A percentile compares a stretch with the other conserved stretches of the same genome.
phyloP scores from a whole-genome alignment of 2,329 filamentous ascomycete genomes.

The Cordyceps sp. region DNA sequence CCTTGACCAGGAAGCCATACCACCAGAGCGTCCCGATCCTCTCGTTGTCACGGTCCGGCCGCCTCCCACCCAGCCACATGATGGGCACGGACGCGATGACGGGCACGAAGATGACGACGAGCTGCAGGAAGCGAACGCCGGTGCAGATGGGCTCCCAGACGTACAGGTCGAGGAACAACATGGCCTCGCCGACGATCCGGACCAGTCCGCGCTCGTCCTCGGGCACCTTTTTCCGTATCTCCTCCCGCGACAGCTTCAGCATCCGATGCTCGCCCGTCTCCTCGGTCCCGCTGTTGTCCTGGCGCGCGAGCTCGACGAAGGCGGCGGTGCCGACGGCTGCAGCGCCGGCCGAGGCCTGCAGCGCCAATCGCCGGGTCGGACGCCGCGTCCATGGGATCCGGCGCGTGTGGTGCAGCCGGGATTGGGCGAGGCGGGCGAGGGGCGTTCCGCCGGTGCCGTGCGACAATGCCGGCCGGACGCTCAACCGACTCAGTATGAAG shows the following conservation, averaged over 20 bases:
- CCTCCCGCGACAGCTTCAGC: conserved; percentile 64
- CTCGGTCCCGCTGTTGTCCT: conserved; percentile 28
- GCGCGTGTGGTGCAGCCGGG: too few relatives aligned
- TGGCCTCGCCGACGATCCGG: conserved; percentile 38
- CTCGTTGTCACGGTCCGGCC: conserved; percentile 52
- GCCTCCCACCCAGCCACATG: conserved; percentile 60
- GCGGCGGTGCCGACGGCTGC: conserved; percentile 33
- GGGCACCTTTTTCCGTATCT: conserved; percentile 54
- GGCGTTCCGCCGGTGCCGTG: conserved; percentile 7
- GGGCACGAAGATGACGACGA: conserved; percentile 79
- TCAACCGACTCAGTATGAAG: conserved; percentile 25
- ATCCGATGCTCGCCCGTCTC: conserved; percentile 72
- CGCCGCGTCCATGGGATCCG: conserved; percentile 8
- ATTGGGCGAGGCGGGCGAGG: conserved; percentile 8
- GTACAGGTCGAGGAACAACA: conserved; percentile 53
- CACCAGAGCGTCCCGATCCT: conserved; percentile 78
- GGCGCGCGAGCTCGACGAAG: conserved; percentile 41
- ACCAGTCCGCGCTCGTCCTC: conserved; percentile 43
- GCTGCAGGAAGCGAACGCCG: conserved; percentile 70
- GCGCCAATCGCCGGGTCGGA: conserved; percentile 9
- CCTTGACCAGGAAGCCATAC: conserved; percentile 73
- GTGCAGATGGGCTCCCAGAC: conserved; percentile 81
- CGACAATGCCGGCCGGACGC: conserved; percentile 20
- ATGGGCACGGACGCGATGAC: conserved; percentile 66
- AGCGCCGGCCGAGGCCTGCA: conserved; percentile 24